Conservation (phyloP, 2,329 filamentous ascomycete species). For the Escovopsis sp. region DNA sequence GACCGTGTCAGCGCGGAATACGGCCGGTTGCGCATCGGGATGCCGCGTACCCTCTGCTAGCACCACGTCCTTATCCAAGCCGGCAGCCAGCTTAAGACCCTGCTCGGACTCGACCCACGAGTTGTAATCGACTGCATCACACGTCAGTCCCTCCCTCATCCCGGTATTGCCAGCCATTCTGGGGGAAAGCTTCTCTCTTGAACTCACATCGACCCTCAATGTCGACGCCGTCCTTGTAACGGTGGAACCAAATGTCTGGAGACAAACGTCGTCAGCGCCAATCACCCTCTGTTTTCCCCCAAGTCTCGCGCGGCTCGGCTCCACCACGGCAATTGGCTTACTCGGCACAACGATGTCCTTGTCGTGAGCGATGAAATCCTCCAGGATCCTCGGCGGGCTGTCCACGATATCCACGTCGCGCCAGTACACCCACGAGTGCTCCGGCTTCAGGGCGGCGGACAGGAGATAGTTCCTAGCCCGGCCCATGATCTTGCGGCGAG, state of each 20-base stretch:
- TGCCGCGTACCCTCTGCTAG: constrained; percentile 63
- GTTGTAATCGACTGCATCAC: constrained; percentile 75
- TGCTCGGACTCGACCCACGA: constrained; percentile 94
- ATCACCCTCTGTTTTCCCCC: too few species aligned
- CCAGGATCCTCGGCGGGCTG: constrained; percentile 71
- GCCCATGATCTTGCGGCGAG: constrained; percentile 79
- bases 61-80: constrained; percentile 63
- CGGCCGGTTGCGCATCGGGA: too few species aligned
- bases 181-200: too few species aligned
- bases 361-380: constrained; percentile 92
- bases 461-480: constrained; percentile 86
- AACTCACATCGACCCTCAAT: constrained; percentile 89
- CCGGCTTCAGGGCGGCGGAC: constrained; percentile 66
- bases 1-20: too few species aligned
- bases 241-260: constrained; percentile 91
- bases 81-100: constrained; percentile 56
- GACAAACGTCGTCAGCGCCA: constrained; percentile 11
- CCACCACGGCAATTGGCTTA: constrained; percentile 44
- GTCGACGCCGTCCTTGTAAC: constrained; percentile 64
- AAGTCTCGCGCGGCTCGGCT: not conserved
- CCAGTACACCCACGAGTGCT: constrained; percentile 99
- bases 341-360: constrained; percentile 87
- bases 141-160: too few species aligned
- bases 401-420: constrained; percentile 93
- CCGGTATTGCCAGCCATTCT: too few species aligned